Base-by-base conservation (phyloP, 2,329 filamentous ascomycete species). In the Acarospora socialis region DNA sequence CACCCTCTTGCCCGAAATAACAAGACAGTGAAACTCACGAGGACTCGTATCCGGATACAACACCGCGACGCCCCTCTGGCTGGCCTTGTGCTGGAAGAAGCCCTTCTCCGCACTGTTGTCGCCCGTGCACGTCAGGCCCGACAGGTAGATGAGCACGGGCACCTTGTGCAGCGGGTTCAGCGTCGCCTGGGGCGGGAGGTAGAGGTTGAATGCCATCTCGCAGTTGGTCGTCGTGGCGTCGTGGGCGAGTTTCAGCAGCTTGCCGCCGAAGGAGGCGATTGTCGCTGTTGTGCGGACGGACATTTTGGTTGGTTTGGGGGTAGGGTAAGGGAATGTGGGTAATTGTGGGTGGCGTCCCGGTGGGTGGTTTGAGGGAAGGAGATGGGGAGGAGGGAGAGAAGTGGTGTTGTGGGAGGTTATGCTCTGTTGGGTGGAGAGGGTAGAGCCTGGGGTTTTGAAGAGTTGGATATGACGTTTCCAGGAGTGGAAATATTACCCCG, bases 21-120 rank as follows among this genome's bases (percentile, higher is more conserved):
- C 45, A n/a, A 46, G 40, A 30, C 20, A 10, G 30, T 25, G 31
- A 13, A 9, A 59, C 66, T 32, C 63, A 77, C 87, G 74, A 35
- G 90, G 90, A 35, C 81, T 92, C 14, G 90, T 98, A 62, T 98
- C 90, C 1, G 90, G 90, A 61, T 84, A 95, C 33, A 94, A 70
- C 35, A 98, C 62, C n/a, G 90, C 90, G 53, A 98, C 81, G 49
- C 81, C 81, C 53, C 76, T 77, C 47, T 76, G 66, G 35, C 76
- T 70, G 28, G 90, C 90, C 41, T 73, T 71, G 46, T 79, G 73
- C 53, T 94, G 86, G 59, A 98, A 81, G 67, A 94, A 95, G 32
- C 86, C 90, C 54, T 77, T 77, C 50, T 77, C 73, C 2, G 73
- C 70, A 54, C 71, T 73, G 46, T 77, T 77, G 46, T 95, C 86